Evolutionary conservation across 2,329 filamentous ascomycete species (phyloP).

Genomic region (Aureobasidium lini): DNA sequence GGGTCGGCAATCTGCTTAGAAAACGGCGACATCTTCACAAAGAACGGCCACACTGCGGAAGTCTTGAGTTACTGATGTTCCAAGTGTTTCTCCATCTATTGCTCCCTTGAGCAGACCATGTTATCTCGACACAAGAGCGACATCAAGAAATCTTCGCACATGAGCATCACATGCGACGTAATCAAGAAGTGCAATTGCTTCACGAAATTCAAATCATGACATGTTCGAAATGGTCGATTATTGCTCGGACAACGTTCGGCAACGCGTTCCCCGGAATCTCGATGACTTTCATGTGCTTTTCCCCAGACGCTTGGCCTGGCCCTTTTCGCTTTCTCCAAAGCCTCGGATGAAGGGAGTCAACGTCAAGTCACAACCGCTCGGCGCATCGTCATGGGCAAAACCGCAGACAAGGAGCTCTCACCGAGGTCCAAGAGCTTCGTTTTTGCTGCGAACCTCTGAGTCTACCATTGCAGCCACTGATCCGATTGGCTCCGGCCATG

Average conservation of each 20-base stretch:
- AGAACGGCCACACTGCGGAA: not conserved
- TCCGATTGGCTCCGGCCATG: conserved; percentile 6
- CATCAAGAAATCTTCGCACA: too few species aligned
- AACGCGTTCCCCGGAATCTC: not conserved
- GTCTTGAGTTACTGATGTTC: too few species aligned
- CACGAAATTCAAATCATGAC: too few species aligned
- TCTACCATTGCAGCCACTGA: not conserved
- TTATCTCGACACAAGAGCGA: too few species aligned
- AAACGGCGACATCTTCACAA: not conserved
- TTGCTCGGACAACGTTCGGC: conserved; percentile 6
- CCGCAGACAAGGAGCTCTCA: conserved; percentile 2
- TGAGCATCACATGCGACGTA: too few species aligned
- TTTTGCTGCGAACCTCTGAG: not conserved
- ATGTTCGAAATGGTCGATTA: not conserved
- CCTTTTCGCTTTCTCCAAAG: not conserved
- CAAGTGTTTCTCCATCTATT: not conserved
- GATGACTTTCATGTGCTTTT: conserved; percentile 4
- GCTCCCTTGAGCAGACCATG: too few species aligned
- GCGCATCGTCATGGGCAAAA: not conserved
- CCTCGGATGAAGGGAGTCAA: conserved; percentile 13
- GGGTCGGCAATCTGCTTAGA: not conserved
- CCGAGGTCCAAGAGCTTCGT: not conserved
- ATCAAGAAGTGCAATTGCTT: too few species aligned
- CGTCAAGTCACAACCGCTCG: conserved; percentile 5
- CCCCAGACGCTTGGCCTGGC: conserved; percentile 6